These are phyloP conservation scores for Aspergillus viridinutans DNA, from an alignment of 2,329 filamentous ascomycete genomes.

Conservation along the genomic window DNA sequence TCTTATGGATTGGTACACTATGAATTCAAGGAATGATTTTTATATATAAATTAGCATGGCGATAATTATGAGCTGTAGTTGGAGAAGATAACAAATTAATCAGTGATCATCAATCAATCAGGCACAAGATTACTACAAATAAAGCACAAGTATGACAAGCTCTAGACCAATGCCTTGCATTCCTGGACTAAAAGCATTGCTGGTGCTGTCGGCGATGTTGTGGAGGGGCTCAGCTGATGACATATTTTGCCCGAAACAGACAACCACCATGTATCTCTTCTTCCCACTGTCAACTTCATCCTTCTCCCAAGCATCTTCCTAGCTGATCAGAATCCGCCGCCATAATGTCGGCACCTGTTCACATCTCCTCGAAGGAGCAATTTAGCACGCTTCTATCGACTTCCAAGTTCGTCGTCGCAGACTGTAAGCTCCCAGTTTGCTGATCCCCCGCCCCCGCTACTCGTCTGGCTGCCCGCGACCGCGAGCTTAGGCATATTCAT, in stretches of 20 bases:
- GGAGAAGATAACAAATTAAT: not conserved
- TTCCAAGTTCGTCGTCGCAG: conserved; percentile 76
- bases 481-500: conserved; percentile 2
- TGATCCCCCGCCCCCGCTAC: conserved; percentile 3
- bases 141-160: not conserved
- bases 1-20: not conserved
- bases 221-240: conserved; percentile 7
- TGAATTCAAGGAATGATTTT: not conserved
- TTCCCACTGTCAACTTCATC: conserved; percentile 15
- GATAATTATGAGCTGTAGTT: not conserved
- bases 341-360: conserved; percentile 41
- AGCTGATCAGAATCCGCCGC: conserved; percentile 11
- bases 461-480: conserved; percentile 10
- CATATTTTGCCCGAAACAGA: conserved; percentile 7
- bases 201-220: conserved; percentile 3
- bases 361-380: conserved; percentile 62
- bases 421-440: conserved; percentile 62
- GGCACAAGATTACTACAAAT: not conserved
- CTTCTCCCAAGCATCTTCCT: conserved; percentile 9
- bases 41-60: not conserved
- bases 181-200: not conserved
- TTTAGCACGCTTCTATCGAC: conserved; percentile 65
- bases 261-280: not conserved
- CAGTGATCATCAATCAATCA: not conserved
- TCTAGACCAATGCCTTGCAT: not conserved